phyloP scores from a whole-genome alignment of 805 yeast genomes.

The Yamadazyma nakazawae region DNA sequence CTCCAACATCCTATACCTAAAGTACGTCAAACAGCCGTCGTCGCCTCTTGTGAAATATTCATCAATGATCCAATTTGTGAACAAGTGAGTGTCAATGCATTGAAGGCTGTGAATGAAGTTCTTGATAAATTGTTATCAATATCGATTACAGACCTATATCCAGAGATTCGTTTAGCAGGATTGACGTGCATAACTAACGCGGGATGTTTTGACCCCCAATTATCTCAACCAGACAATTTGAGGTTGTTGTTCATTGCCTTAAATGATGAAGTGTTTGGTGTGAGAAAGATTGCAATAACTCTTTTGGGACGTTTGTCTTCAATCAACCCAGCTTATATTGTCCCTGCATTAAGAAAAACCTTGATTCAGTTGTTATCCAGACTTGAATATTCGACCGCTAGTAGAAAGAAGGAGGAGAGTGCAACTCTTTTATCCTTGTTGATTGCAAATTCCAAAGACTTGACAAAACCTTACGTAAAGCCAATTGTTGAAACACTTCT shows the following conservation, averaged over 20 bases:
- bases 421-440: conserved; percentile 71
- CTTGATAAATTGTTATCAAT: conserved; percentile 74
- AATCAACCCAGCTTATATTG: conserved; percentile 92
- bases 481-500: conserved; percentile 85
- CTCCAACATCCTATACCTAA: conserved; percentile 75
- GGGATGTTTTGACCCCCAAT: conserved; percentile 79
- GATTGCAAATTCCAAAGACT: conserved; percentile 71
- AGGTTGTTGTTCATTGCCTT: conserved; percentile 80
- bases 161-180: conserved; percentile 82
- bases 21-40: conserved; percentile 80
- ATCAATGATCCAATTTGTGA: conserved; percentile 77
- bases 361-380: conserved; percentile 82
- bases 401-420: conserved; percentile 79
- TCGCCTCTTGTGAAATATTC: conserved; percentile 76
- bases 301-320: conserved; percentile 81
- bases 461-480: conserved; percentile 87
- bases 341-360: conserved; percentile 86
- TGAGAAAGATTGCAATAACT: conserved; percentile 72
- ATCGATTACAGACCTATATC: conserved; percentile 83
- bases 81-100: conserved; percentile 76
- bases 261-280: conserved; percentile 84
- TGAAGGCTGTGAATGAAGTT: conserved; percentile 81
- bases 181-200: conserved; percentile 60
- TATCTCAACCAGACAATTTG: conserved; percentile 92
- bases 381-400: conserved; percentile 74